Base-by-base conservation (phyloP, 805 yeast genomes). In the Candida pseudofarinosa region DNA sequence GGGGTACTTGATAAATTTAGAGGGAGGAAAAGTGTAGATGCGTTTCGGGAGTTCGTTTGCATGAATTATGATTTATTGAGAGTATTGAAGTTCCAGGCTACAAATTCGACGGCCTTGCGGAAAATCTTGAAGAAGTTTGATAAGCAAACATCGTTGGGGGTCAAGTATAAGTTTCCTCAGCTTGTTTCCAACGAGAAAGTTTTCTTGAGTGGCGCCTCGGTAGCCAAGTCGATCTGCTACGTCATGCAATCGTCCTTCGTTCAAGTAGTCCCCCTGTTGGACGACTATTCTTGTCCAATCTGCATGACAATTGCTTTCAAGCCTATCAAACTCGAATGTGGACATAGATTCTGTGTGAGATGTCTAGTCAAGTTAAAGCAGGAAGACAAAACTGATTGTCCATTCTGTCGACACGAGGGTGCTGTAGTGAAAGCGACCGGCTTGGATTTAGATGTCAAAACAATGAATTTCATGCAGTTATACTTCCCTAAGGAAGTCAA, bases 61-160 rank as follows among this genome's bases (percentile, higher is more conserved):
- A 53, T 83, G 51, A 85, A 85, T 55, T 60, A 67, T 26, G 76
- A 76, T 43, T 59, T 85, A 16, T 55, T 85, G 35, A 77, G 77
- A 52, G 72, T 79, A 8, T 67, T 80, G 23, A 76, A 78, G 48
- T 85, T 79, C 54, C 85, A 81, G 52, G 65, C 75, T 6, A 69
- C 84, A 45, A 85, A 85, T 59, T 66, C 75, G 28, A 70, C 77
- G 34, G 91, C 91, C 0, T 72, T 83, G 33, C 63, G 74, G 14
- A 85, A 85, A 58, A 85, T 85, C 46, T 66, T 84, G 54, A 84
- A 85, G 56, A 85, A 85, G 55, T 85, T 85, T 52, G 89, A 85
- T 51, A 85, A 85, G 56, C 83, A 79, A 52, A 85, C 91, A 0
- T 63, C 77, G 4, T 61, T 84, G 20, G 69, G 73, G 23, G 67